Evolutionary conservation across 768 basidiomycete genomes (phyloP).

Genomic region (Tremella yokohamensis): DNA sequence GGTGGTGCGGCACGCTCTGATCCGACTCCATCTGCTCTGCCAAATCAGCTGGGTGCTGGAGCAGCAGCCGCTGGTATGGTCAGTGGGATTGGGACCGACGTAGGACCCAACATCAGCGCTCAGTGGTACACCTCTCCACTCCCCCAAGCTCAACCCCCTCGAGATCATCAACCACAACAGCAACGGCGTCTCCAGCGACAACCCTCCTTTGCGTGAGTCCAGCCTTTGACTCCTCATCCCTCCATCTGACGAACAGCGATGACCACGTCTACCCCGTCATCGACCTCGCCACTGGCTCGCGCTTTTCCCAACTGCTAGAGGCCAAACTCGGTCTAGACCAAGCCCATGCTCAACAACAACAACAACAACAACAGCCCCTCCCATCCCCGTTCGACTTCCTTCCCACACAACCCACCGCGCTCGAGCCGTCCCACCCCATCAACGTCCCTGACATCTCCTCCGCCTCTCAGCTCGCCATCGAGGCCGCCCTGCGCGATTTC

Average conservation of each 20-base stretch:
- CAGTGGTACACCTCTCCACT: no score
- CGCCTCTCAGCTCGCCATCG: conserved; percentile 14
- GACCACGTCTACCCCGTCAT: conserved; percentile 2
- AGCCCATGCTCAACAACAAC: background rate
- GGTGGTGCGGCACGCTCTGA: no score
- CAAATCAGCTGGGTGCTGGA: no score
- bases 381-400: background rate
- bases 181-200: no score
- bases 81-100: no score
- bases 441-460: background rate
- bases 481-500: conserved; percentile 20
- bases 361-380: background rate
- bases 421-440: background rate
- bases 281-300: conserved; percentile 24
- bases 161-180: no score
- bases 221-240: no score
- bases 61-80: no score
- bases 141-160: no score
- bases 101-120: no score
- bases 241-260: background rate
- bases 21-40: no score
- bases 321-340: conserved; percentile 27
- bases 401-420: background rate
- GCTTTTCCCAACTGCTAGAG: conserved; percentile 38
- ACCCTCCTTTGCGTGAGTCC: no score